Evolutionary conservation across 2,329 filamentous ascomycete species (phyloP).

Genomic region (Camillea tinctor): DNA sequence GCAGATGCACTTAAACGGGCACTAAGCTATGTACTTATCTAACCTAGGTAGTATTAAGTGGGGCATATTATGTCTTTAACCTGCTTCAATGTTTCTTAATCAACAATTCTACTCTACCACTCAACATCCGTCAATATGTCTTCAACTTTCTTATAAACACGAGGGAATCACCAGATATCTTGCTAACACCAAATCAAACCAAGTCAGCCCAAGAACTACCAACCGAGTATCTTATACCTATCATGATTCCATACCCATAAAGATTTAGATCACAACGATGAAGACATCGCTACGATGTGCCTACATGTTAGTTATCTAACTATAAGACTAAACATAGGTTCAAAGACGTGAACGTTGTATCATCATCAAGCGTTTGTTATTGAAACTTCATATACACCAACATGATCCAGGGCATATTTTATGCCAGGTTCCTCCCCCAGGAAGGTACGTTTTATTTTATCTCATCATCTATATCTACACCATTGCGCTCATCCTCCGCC

Average conservation of each 20-base stretch:
- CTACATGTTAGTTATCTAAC: not conserved
- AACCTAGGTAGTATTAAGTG: no score
- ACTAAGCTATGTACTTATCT: no score
- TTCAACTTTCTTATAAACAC: no score
- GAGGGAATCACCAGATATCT: not conserved
- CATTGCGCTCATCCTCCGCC: no score
- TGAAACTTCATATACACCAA: slow-evolving; percentile 13
- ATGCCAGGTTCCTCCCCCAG: slow-evolving; percentile 65
- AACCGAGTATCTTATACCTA: not conserved
- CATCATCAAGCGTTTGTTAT: not conserved
- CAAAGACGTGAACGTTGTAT: no score
- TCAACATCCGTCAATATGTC: no score
- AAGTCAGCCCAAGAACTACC: not conserved
- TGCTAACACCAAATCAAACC: not conserved
- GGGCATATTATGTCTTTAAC: no score
- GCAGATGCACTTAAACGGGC: no score
- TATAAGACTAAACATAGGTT: not conserved
- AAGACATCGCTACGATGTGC: not conserved
- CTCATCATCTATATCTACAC: not conserved
- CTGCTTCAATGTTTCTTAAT: no score
- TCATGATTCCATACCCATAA: not conserved
- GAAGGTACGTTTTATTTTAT: slow-evolving; percentile 46
- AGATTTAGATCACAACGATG: not conserved
- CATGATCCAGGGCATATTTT: slow-evolving; percentile 72
- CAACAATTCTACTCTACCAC: no score